phyloP scores from a whole-genome alignment of 257 asterid species.

The Echium plantagineum region DNA sequence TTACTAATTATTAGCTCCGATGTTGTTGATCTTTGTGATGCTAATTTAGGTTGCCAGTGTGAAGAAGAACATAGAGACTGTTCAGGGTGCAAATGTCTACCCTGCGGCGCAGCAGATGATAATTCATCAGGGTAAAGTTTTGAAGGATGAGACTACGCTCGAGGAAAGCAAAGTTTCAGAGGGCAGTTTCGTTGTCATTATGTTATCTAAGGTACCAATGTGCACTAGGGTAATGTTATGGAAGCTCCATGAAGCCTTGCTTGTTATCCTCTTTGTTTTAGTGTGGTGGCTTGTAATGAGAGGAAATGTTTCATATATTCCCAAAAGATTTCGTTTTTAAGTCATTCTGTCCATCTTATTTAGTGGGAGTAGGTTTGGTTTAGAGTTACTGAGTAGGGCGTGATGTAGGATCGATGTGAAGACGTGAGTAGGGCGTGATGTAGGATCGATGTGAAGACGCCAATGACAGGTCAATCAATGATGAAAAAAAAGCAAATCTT shows the following conservation, averaged over 20 bases:
- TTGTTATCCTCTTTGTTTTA: neutral
- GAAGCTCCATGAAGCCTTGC: neutral
- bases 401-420: too few species aligned
- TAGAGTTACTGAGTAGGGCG: neutral
- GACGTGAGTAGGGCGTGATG: too few species aligned
- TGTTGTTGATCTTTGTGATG: slow-evolving; percentile 1
- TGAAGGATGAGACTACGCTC: slow-evolving; percentile 62
- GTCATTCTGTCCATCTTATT: neutral
- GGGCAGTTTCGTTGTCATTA: slow-evolving; percentile 62
- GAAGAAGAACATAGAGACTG: slow-evolving; percentile 60
- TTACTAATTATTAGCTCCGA: neutral
- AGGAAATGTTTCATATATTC: neutral
- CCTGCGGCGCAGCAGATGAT: slow-evolving; percentile 78
- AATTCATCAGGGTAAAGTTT: slow-evolving; percentile 87
- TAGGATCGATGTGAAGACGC: too few species aligned
- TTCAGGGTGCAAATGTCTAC: slow-evolving; percentile 60
- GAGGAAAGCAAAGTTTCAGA: slow-evolving; percentile 79
- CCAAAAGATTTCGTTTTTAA: neutral
- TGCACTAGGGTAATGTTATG: neutral
- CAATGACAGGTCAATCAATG: too few species aligned
- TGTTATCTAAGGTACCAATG: slow-evolving; percentile 57
- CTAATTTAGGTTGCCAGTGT: slow-evolving; percentile 55
- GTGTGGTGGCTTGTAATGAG: neutral
- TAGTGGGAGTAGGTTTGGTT: too few species aligned
- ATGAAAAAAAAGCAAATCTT: too few species aligned